Percentiles rank a stretch among this genome's conserved stretches.
These are phyloP conservation scores for Macrotyloma uniflorum DNA, from an alignment of 306 rosid species.

Conservation along the genomic window DNA sequence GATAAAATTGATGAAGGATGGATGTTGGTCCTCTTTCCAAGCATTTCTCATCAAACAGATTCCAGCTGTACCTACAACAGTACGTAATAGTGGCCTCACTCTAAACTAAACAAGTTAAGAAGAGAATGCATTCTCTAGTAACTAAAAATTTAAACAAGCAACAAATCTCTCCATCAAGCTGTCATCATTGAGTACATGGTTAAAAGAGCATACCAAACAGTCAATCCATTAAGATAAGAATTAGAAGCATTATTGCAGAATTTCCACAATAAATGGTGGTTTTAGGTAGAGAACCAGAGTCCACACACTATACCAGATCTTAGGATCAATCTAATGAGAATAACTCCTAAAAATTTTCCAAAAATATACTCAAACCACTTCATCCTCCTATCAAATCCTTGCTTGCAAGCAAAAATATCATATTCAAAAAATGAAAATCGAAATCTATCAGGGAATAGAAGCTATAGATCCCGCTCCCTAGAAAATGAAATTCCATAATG, in stretches of 20 bases:
- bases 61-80: conserved; percentile 57
- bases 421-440: background rate
- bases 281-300: background rate
- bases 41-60: conserved; percentile 82
- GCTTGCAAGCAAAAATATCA: background rate
- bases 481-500: background rate
- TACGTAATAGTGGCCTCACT: conserved; percentile 11
- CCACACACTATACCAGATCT: conserved; percentile 1
- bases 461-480: background rate
- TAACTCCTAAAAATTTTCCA: background rate
- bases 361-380: conserved; percentile 5
- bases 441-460: background rate
- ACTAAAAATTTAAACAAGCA: background rate
- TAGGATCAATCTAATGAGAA: background rate
- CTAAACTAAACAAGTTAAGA: background rate
- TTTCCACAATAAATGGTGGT: background rate
- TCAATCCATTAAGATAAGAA: conserved; percentile 12
- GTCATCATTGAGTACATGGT: background rate
- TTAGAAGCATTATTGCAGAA: background rate
- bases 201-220: conserved; percentile 9
- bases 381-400: conserved; percentile 5
- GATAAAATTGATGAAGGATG: conserved; percentile 72
- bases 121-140: background rate
- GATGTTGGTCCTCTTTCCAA: conserved; percentile 83
- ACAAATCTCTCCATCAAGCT: background rate